A percentile compares a stretch with the other conserved stretches of the same genome.
Evolutionary conservation across 176 grass and related monocot species (phyloP).

Genomic region (Zoysia japonica): DNA sequence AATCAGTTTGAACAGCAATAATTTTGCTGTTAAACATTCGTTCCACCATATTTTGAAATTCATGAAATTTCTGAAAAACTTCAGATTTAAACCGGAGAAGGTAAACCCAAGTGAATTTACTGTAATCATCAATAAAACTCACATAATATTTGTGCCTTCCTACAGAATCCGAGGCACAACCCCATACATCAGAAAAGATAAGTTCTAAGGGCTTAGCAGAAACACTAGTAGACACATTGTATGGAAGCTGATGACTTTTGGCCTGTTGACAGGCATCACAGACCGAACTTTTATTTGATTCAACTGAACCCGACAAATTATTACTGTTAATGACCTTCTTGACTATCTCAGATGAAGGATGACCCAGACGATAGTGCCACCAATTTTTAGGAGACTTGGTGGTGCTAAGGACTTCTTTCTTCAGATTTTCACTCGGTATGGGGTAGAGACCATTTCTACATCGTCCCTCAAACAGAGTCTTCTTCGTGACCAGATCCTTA

Average conservation of each 20-base stretch:
- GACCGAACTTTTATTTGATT: not conserved
- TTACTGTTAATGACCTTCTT: not conserved
- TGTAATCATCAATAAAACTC: not conserved
- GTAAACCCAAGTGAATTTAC: not conserved
- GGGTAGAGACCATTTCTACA: not conserved
- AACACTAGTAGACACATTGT: not conserved
- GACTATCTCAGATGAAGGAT: not conserved
- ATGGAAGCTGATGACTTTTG: too few species aligned
- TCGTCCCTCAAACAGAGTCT: not conserved
- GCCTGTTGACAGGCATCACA: too few species aligned
- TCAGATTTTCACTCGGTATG: too few species aligned
- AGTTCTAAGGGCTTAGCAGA: not conserved
- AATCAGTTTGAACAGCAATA: too few species aligned
- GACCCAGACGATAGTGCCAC: not conserved
- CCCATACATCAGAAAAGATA: not conserved
- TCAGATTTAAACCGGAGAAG: not conserved
- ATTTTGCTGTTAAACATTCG: fast-evolving
- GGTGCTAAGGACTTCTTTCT: not conserved
- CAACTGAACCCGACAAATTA: not conserved
- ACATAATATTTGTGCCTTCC: too few species aligned
- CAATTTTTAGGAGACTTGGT: fast-evolving
- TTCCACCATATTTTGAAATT: not conserved
- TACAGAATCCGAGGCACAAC: not conserved
- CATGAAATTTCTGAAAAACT: not conserved
- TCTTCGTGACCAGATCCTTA: not conserved